A percentile compares a stretch with the other conserved stretches of the same genome.
Conservation (phyloP, 225 moss, liverwort and hornwort species). For the Polytrichum formosum region DNA sequence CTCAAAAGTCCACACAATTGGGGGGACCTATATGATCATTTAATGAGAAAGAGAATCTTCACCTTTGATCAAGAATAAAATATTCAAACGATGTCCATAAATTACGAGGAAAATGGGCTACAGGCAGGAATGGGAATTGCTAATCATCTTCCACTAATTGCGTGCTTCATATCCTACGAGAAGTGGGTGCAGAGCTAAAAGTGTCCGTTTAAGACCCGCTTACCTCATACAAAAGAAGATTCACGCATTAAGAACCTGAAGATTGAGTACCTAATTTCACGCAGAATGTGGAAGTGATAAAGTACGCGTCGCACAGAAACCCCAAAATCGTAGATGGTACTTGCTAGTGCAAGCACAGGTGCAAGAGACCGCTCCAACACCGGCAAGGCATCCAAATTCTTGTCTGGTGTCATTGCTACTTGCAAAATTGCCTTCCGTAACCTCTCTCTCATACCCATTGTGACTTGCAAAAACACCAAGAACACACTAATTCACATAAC, state of each 20-base stretch:
- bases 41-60: too few relatives aligned
- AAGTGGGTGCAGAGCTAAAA: too few relatives aligned
- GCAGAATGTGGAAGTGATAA: constrained; percentile 35
- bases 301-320: constrained; percentile 30
- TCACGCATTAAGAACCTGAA: neutral
- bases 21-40: too few relatives aligned
- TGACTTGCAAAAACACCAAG: constrained; percentile 1
- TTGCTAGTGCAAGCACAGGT: constrained; percentile 38
- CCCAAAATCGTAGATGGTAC: constrained; percentile 30
- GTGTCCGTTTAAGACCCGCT: too few relatives aligned
- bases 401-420: constrained; percentile 26
- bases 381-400: constrained; percentile 21
- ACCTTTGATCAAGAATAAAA: too few relatives aligned
- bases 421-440: constrained; percentile 41
- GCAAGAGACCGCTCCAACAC: constrained; percentile 38
- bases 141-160: too few relatives aligned
- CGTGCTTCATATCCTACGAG: too few relatives aligned
- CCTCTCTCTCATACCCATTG: constrained; percentile 31
- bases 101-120: too few relatives aligned
- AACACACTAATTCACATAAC: neutral
- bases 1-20: too few relatives aligned
- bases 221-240: neutral
- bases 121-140: too few relatives aligned
- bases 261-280: constrained; percentile 31
- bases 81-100: too few relatives aligned